Conservation (phyloP, 2,329 filamentous ascomycete genomes). For the Alternaria burnsii region DNA sequence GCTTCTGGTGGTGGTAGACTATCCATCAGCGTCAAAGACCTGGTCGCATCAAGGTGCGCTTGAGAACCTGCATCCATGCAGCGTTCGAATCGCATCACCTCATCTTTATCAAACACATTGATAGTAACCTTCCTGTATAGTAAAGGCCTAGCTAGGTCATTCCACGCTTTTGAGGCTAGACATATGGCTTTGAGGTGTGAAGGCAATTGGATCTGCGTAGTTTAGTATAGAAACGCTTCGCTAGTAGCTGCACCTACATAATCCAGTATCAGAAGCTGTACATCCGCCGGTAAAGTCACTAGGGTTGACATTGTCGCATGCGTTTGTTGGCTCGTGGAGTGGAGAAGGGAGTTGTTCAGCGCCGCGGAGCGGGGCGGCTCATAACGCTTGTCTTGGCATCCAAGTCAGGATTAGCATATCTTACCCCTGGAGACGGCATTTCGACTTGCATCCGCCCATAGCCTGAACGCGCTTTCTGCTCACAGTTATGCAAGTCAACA, state of each 20-base stretch:
- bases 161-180: neutral
- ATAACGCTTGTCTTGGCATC: neutral
- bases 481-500: too few relatives aligned
- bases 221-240: neutral
- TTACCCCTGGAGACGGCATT: conserved; percentile 4
- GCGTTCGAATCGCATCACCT: neutral
- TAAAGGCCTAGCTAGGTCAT: neutral
- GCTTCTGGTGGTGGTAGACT: neutral
- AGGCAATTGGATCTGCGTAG: neutral
- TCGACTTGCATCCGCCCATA: neutral
- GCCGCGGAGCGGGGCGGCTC: conserved; percentile 3
- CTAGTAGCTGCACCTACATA: neutral
- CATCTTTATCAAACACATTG: neutral
- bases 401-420: neutral
- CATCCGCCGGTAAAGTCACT: neutral
- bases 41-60: neutral
- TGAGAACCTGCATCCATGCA: neutral
- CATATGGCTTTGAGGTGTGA: neutral
- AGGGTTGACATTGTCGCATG: neutral
- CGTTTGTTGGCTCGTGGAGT: neutral
- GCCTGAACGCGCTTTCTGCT: neutral
- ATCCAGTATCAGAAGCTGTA: neutral
- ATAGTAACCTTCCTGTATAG: neutral
- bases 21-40: neutral
- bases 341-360: neutral